phyloP scores from a whole-genome alignment of 441 rosid genomes.

The Populus trichocarpa region DNA sequence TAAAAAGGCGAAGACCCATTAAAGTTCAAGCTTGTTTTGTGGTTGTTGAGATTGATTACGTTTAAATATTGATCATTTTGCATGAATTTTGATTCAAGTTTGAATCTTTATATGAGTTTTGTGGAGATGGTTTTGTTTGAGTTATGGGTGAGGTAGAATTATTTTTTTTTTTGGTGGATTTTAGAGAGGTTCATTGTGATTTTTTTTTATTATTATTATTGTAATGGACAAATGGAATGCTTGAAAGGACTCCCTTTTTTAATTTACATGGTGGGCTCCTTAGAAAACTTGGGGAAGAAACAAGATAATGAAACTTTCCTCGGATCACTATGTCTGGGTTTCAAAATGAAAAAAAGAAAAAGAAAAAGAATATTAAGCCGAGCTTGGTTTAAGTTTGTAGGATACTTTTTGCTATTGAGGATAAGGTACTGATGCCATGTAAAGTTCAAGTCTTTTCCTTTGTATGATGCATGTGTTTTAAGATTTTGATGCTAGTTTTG shows the following conservation, averaged over 20 bases:
- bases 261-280: background rate
- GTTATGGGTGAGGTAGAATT: background rate
- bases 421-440: background rate
- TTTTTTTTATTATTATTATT: background rate
- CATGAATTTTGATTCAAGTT: background rate
- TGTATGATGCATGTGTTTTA: background rate
- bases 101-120: background rate
- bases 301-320: background rate
- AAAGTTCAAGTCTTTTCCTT: background rate
- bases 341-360: background rate
- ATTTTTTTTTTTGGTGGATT: background rate
- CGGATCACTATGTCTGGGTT: background rate
- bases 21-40: background rate
- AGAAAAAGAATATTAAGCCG: background rate
- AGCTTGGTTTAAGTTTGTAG: background rate
- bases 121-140: background rate
- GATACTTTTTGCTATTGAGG: background rate
- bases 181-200: background rate
- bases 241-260: background rate
- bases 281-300: background rate
- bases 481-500: background rate
- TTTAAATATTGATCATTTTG: background rate
- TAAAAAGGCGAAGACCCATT: conserved; percentile 1
- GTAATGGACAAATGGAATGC: background rate
- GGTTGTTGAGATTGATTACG: background rate